A percentile compares a stretch with the other conserved stretches of the same genome.
Conservation (phyloP, 2,329 filamentous ascomycete species). For the Ophiostoma fasciatum region DNA sequence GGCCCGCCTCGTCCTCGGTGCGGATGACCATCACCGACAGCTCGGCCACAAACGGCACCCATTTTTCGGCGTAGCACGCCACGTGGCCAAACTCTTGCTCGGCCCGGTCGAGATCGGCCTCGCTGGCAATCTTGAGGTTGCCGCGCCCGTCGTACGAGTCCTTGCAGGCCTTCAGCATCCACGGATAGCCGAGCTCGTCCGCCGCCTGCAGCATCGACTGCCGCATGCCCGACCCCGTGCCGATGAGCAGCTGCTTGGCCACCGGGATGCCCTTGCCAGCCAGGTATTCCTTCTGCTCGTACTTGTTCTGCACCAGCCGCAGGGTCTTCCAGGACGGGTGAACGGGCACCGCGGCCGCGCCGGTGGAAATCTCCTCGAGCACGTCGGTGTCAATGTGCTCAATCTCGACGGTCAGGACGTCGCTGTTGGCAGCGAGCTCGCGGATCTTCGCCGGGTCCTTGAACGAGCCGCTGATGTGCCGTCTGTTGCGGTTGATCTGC, state of each 20-base stretch:
- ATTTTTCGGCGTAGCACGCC: constrained; percentile 78
- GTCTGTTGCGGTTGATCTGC: constrained; percentile 53
- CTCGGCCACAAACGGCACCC: constrained; percentile 73
- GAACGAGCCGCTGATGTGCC: constrained; percentile 76
- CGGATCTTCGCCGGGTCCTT: constrained; percentile 67
- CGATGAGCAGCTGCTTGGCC: constrained; percentile 53
- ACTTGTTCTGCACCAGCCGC: constrained; percentile 88
- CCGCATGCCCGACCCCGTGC: constrained; percentile 35
- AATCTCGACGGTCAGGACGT: constrained; percentile 84
- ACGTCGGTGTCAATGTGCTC: constrained; percentile 89
- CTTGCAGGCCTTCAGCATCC: constrained; percentile 84
- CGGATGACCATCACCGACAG: constrained; percentile 91
- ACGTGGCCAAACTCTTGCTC: constrained; percentile 53
- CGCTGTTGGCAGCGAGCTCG: constrained; percentile 59
- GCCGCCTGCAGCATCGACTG: constrained; percentile 50
- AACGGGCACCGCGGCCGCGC: constrained; percentile 47
- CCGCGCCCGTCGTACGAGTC: constrained; percentile 86
- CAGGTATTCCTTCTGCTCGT: constrained; percentile 72
- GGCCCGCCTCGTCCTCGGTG: constrained; percentile 52
- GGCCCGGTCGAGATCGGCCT: constrained; percentile 42
- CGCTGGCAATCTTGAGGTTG: constrained; percentile 36
- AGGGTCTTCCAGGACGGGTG: constrained; percentile 80
- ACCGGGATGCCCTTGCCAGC: constrained; percentile 52
- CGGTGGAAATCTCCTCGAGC: constrained; percentile 64
- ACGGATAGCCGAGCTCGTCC: constrained; percentile 57